Percentiles rank a stretch among this genome's conserved stretches.
phyloP scores from a whole-genome alignment of 352 stramenopile species.

The Achlya hypogyna region DNA sequence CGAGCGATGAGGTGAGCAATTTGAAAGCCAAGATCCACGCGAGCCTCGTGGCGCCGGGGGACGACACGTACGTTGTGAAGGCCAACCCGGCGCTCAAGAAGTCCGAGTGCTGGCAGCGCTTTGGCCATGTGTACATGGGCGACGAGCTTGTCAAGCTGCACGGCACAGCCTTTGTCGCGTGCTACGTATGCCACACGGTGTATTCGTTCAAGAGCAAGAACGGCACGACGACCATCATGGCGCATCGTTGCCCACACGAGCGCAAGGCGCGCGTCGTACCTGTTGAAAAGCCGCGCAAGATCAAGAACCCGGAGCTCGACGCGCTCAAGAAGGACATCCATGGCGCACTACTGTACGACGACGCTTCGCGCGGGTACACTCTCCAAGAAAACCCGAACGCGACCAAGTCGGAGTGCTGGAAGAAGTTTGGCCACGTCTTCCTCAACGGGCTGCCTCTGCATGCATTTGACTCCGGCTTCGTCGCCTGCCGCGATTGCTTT shows the following conservation, averaged over 20 bases:
- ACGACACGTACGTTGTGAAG: constrained; percentile 7
- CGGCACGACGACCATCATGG: constrained; percentile 20
- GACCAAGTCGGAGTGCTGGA: constrained; percentile 20
- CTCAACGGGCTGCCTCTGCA: neutral
- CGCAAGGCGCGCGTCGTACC: neutral
- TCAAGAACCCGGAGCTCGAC: constrained; percentile 18
- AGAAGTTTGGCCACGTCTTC: constrained; percentile 15
- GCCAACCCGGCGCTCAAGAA: constrained; percentile 16
- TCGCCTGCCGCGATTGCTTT: constrained; percentile 9
- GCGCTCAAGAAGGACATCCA: constrained; percentile 15
- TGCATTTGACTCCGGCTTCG: constrained; percentile 15
- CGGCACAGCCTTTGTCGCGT: constrained; percentile 18
- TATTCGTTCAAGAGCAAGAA: constrained; percentile 23
- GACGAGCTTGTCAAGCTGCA: constrained; percentile 1
- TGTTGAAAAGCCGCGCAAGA: neutral
- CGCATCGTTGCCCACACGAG: constrained; percentile 14
- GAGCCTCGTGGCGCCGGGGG: neutral
- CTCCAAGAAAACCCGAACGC: constrained; percentile 6
- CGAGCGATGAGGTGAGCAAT: constrained; percentile 9
- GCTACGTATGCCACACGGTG: constrained; percentile 16
- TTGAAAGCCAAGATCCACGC: constrained; percentile 14
- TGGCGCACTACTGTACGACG: neutral
- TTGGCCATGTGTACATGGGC: constrained; percentile 12
- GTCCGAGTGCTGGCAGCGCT: constrained; percentile 16
- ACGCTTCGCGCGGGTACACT: constrained; percentile 6